Conservation (phyloP, 2,329 filamentous ascomycete genomes). For the Alternaria triticina region DNA sequence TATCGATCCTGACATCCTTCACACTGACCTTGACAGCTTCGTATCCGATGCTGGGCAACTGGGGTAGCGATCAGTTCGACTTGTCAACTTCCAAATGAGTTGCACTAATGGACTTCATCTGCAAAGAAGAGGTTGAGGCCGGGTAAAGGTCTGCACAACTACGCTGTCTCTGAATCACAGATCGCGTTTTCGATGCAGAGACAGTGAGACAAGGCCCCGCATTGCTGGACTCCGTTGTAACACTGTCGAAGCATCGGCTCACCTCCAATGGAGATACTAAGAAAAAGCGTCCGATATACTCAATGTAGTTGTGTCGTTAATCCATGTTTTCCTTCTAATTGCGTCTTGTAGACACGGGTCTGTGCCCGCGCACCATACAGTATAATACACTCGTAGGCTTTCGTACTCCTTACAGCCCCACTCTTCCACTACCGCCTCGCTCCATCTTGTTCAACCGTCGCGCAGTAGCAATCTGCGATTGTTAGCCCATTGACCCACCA, state of each 20-base stretch:
- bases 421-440: constrained; percentile 51
- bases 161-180: background rate
- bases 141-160: background rate
- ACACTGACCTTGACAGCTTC: background rate
- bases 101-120: background rate
- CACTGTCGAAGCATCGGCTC: background rate
- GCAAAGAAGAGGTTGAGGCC: background rate
- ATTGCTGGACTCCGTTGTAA: background rate
- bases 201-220: background rate
- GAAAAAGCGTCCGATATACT: background rate
- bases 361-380: constrained; percentile 27
- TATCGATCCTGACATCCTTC: background rate
- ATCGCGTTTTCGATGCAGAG: background rate
- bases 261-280: background rate
- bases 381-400: constrained; percentile 33
- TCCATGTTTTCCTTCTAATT: background rate
- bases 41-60: background rate
- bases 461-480: constrained; percentile 62
- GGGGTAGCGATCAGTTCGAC: background rate
- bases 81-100: background rate
- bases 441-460: constrained; percentile 65
- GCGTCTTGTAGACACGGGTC: constrained; percentile 12
- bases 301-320: background rate
- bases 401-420: constrained; percentile 32
- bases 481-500: constrained; percentile 15